phyloP scores from a whole-genome alignment of 192 early-diverging fungal species.

The Linnemannia hyalina region DNA sequence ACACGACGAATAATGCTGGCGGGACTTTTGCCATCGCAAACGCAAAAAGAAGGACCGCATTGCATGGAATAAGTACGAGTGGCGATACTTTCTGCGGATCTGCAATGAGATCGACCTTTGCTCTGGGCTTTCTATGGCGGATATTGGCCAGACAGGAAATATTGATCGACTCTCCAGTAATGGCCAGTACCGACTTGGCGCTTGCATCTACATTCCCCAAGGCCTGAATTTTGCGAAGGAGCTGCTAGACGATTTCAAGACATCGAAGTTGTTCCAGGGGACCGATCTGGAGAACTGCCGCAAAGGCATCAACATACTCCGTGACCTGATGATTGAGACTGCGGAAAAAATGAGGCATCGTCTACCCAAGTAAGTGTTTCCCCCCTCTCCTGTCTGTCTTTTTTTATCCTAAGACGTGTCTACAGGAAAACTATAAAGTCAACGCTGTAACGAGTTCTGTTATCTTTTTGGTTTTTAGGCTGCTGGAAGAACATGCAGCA shows the following conservation, averaged over 20 bases:
- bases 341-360: slow-evolving; percentile 2
- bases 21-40: background rate
- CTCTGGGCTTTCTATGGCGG: background rate
- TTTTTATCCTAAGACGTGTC: too few species aligned
- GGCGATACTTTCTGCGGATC: slow-evolving; percentile 4
- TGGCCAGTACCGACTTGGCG: slow-evolving; percentile 23
- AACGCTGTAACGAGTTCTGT: too few species aligned
- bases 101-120: slow-evolving; percentile 30
- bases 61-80: background rate
- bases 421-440: too few species aligned
- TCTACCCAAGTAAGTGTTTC: slow-evolving; percentile 11
- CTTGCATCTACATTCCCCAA: slow-evolving; percentile 24
- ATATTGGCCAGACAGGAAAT: slow-evolving; percentile 8
- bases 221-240: slow-evolving; percentile 25
- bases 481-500: too few species aligned
- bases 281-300: slow-evolving; percentile 7
- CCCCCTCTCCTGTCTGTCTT: too few species aligned
- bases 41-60: background rate
- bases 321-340: background rate
- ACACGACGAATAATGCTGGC: background rate
- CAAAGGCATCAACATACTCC: slow-evolving; percentile 3
- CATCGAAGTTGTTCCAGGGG: background rate
- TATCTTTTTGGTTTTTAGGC: too few species aligned
- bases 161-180: slow-evolving; percentile 23
- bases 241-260: slow-evolving; percentile 22